phyloP scores from a whole-genome alignment of 139 green algal species.

The Coelastrella sp. region DNA sequence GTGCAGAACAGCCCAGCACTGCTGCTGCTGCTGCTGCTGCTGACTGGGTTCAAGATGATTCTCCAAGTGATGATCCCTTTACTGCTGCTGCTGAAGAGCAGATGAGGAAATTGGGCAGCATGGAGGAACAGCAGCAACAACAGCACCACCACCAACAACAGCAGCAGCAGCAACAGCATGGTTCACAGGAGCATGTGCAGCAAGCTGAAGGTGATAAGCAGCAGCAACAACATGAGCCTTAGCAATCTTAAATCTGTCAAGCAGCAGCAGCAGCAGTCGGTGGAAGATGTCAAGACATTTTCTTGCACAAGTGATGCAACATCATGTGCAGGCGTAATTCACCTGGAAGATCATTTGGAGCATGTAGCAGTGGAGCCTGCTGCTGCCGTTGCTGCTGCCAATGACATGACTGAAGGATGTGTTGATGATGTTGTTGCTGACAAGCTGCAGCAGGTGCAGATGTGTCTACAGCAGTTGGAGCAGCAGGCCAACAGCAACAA shows the following conservation, averaged over 20 bases:
- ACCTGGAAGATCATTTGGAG: no score
- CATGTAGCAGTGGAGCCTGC: no score
- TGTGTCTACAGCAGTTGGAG: background rate
- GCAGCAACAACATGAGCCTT: no score
- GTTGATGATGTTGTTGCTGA: background rate
- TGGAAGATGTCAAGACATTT: no score
- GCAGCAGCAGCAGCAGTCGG: background rate
- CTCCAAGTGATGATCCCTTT: background rate
- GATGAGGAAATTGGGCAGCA: background rate
- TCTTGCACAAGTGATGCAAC: no score
- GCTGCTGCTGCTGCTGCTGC: background rate
- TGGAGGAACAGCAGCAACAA: conserved; percentile 12
- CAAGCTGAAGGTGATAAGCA: no score
- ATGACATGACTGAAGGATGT: background rate
- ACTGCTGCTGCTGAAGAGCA: conserved; percentile 1
- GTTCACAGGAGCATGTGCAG: background rate
- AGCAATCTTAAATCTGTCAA: no score
- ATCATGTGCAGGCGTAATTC: no score
- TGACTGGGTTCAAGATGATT: no score
- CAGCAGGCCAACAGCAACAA: conserved; percentile 31
- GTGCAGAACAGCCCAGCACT: background rate
- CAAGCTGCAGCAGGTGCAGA: background rate
- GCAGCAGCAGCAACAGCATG: background rate
- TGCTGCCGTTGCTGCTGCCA: background rate
- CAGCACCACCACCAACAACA: conserved; percentile 20